Evolutionary conservation across 2,329 filamentous ascomycete species (phyloP).

Genomic region (Cordyceps pruinosa): DNA sequence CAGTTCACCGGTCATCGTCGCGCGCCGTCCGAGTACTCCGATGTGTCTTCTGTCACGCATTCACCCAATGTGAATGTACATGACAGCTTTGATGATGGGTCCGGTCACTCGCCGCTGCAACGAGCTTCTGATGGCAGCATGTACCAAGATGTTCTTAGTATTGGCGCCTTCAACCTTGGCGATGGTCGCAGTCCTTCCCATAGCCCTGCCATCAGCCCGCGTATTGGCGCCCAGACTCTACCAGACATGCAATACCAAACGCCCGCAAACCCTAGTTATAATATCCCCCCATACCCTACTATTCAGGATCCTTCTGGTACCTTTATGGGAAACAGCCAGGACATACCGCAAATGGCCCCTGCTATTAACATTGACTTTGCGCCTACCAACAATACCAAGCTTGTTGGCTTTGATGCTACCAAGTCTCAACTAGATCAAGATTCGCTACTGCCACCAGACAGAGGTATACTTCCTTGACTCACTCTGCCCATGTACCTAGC

Average conservation of each 20-base stretch:
- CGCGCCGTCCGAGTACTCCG: conserved; percentile 84
- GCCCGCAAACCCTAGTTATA: conserved; percentile 33
- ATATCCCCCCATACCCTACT: conserved; percentile 28
- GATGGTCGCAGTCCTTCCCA: conserved; percentile 79
- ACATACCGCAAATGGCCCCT: conserved; percentile 78
- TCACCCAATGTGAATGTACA: conserved; percentile 75
- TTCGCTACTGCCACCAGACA: conserved; percentile 74
- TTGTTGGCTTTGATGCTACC: conserved; percentile 35
- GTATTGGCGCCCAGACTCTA: conserved; percentile 50
- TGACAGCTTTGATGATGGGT: conserved; percentile 70
- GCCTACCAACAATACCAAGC: conserved; percentile 53
- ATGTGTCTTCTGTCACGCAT: conserved; percentile 77
- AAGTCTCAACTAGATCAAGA: conserved; percentile 65
- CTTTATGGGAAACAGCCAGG: conserved; percentile 45
- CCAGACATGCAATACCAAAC: conserved; percentile 45
- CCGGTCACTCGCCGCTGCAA: conserved; percentile 74
- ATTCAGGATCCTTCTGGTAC: conserved; percentile 37
- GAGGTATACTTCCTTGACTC: conserved; percentile 41
- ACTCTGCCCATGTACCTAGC: not conserved
- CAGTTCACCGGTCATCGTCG: conserved; percentile 78
- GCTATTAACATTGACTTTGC: conserved; percentile 93
- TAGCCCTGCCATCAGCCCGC: conserved; percentile 59
- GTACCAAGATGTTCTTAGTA: conserved; percentile 70
- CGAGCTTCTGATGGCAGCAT: conserved; percentile 63
- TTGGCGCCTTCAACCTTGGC: conserved; percentile 74